Conservation (phyloP, 1,284 basidiomycete genomes). For the Ceratobasidium sp. region DNA sequence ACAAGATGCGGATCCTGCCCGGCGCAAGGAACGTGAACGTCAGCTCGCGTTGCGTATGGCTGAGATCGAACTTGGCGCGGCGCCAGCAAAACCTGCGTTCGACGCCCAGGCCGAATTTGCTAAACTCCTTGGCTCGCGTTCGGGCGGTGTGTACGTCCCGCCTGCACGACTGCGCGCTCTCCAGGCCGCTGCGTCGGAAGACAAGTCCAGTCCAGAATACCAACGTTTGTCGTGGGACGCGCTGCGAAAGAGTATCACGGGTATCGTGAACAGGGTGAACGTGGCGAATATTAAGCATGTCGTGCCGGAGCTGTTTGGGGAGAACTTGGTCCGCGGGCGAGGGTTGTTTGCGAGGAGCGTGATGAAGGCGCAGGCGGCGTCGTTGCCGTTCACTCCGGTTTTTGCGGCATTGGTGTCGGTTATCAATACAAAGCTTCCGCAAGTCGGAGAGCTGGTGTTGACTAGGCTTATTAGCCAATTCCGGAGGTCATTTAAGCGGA, state of each 20-base stretch:
- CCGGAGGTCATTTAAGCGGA: constrained; percentile 93
- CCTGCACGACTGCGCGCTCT: constrained; percentile 93
- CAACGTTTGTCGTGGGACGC: constrained; percentile 99
- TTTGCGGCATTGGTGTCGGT: constrained; percentile 96
- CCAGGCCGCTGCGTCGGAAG: constrained; percentile 81
- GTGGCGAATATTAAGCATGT: constrained; percentile 97
- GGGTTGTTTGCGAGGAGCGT: constrained; percentile 93
- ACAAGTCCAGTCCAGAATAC: constrained; percentile 93
- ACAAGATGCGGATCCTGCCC: constrained; percentile 80
- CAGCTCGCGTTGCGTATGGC: constrained; percentile 81
- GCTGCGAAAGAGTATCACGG: constrained; percentile 96
- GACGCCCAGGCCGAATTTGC: constrained; percentile 66
- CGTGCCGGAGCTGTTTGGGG: constrained; percentile 92
- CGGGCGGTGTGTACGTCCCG: constrained; percentile 97
- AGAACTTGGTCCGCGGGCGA: constrained; percentile 91
- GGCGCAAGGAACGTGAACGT: constrained; percentile 80
- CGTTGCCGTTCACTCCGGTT: constrained; percentile 97
- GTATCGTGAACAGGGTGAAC: constrained; percentile 99
- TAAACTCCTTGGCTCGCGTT: constrained; percentile 60
- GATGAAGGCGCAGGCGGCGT: constrained; percentile 98
- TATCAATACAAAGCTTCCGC: constrained; percentile 97
- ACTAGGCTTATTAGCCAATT: constrained; percentile 95
- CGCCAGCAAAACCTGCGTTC: constrained; percentile 64
- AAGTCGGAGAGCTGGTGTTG: constrained; percentile 93
- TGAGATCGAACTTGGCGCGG: constrained; percentile 76